phyloP scores from a whole-genome alignment of 2,329 filamentous ascomycete species.

The Xylaria sp. region DNA sequence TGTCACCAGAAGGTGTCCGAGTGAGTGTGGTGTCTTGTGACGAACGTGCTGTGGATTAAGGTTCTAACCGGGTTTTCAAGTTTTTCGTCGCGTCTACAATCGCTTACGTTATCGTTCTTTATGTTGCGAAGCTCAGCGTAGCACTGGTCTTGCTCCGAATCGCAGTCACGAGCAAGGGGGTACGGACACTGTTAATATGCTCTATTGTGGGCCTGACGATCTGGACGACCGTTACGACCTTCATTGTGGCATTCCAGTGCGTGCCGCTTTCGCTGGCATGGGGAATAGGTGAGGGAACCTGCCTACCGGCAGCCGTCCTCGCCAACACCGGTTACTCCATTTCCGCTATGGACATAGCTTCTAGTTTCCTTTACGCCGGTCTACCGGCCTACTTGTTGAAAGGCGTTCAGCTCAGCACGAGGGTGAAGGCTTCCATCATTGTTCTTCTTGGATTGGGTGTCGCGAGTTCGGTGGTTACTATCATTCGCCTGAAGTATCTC shows the following conservation, averaged over 20 bases:
- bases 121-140: constrained; percentile 37
- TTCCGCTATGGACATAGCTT: constrained; percentile 39
- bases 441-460: constrained; percentile 36
- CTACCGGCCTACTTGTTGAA: constrained; percentile 32
- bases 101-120: constrained; percentile 37
- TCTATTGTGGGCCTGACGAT: constrained; percentile 33
- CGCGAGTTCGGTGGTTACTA: constrained; percentile 37
- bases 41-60: background rate
- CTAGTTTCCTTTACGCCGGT: constrained; percentile 35
- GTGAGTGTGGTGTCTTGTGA: constrained; percentile 4
- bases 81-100: constrained; percentile 37
- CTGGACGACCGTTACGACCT: constrained; percentile 35
- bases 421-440: constrained; percentile 36
- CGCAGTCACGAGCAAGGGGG: constrained; percentile 35
- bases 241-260: constrained; percentile 37
- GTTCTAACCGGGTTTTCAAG: constrained; percentile 23
- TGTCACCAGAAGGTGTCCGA: constrained; percentile 9
- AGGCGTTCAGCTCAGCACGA: constrained; percentile 35
- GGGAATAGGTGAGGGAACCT: constrained; percentile 35
- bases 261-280: constrained; percentile 35
- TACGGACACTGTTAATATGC: constrained; percentile 30
- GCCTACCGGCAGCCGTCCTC: constrained; percentile 33
- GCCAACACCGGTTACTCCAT: constrained; percentile 39
- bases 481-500: constrained; percentile 38
- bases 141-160: constrained; percentile 37